Evolutionary conservation across 2,329 filamentous ascomycete genomes (phyloP).

Genomic region (Colletotrichum plurivorum): DNA sequence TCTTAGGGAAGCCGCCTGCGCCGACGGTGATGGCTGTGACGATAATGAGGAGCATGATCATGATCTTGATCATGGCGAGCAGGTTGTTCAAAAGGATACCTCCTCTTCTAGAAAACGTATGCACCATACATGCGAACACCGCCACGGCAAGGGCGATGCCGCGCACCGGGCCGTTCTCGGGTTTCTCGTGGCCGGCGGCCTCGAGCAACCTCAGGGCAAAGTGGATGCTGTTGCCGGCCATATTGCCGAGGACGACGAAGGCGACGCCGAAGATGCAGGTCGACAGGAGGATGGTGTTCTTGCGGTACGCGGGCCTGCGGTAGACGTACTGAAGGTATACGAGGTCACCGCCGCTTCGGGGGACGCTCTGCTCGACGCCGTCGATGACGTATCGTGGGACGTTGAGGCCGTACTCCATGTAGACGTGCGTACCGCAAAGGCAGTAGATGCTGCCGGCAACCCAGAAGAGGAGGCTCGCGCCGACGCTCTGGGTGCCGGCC

Average conservation of each 20-base stretch:
- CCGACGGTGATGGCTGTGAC: constrained; percentile 50
- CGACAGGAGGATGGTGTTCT: constrained; percentile 53
- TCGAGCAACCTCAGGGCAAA: constrained; percentile 58
- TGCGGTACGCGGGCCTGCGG: constrained; percentile 51
- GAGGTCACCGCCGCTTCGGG: constrained; percentile 42
- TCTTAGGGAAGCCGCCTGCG: constrained; percentile 45
- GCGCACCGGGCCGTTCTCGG: constrained; percentile 52
- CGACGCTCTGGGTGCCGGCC: constrained; percentile 50
- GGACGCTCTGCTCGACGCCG: constrained; percentile 56
- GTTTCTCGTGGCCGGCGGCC: constrained; percentile 51
- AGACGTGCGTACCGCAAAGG: constrained; percentile 53
- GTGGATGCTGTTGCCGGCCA: constrained; percentile 62
- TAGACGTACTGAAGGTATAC: constrained; percentile 61
- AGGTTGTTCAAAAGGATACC: constrained; percentile 66
- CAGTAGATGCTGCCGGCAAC: constrained; percentile 55
- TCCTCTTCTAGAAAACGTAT: constrained; percentile 60
- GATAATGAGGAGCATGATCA: constrained; percentile 61
- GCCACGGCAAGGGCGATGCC: constrained; percentile 63
- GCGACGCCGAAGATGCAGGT: constrained; percentile 61
- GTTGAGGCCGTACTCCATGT: constrained; percentile 62
- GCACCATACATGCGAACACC: constrained; percentile 61
- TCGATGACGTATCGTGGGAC: constrained; percentile 58
- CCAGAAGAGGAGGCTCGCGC: constrained; percentile 57
- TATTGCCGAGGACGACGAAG: constrained; percentile 63
- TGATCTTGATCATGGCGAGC: constrained; percentile 64